A percentile compares a stretch with the other conserved stretches of the same genome.
Conservation (phyloP, 2,329 filamentous ascomycete genomes). For the Fusarium mexicanum region DNA sequence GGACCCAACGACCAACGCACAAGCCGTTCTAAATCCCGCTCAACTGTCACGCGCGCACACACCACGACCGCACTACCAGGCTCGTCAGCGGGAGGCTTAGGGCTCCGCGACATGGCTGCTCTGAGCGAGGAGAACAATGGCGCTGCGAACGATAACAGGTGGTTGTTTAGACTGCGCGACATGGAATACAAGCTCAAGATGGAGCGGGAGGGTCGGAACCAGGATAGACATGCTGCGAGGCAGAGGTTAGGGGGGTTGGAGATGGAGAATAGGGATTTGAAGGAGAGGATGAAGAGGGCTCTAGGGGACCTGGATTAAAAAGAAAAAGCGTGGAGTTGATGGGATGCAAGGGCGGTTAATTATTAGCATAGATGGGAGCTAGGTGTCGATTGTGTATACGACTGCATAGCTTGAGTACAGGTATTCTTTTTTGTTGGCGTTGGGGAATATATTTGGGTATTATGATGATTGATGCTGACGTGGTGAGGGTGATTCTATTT, state of each 20-base stretch:
- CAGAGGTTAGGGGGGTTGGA: slow-evolving; percentile 82
- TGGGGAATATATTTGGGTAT: slow-evolving; percentile 20
- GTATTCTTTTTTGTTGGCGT: neutral
- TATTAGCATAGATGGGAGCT: slow-evolving; percentile 36
- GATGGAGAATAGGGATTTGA: slow-evolving; percentile 76
- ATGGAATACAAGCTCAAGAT: slow-evolving; percentile 89
- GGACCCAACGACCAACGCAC: slow-evolving; percentile 58
- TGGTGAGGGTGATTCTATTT: neutral
- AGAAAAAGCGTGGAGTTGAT: slow-evolving; percentile 6
- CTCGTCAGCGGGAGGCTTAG: slow-evolving; percentile 37
- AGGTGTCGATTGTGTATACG: slow-evolving; percentile 27
- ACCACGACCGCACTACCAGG: slow-evolving; percentile 44
- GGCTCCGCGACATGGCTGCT: slow-evolving; percentile 44
- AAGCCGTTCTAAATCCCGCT: slow-evolving; percentile 46
- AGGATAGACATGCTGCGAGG: slow-evolving; percentile 85
- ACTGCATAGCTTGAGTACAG: slow-evolving; percentile 18
- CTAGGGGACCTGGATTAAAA: slow-evolving; percentile 41
- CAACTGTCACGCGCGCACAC: slow-evolving; percentile 46
- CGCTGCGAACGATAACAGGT: slow-evolving; percentile 69
- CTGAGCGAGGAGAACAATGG: slow-evolving; percentile 33
- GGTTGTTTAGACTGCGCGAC: slow-evolving; percentile 86
- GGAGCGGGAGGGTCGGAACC: slow-evolving; percentile 84
- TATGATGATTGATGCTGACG: neutral
- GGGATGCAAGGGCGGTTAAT: neutral
- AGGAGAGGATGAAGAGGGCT: slow-evolving; percentile 65